phyloP scores from a whole-genome alignment of 2,329 filamentous ascomycete species.

The Cladophialophora immunda region DNA sequence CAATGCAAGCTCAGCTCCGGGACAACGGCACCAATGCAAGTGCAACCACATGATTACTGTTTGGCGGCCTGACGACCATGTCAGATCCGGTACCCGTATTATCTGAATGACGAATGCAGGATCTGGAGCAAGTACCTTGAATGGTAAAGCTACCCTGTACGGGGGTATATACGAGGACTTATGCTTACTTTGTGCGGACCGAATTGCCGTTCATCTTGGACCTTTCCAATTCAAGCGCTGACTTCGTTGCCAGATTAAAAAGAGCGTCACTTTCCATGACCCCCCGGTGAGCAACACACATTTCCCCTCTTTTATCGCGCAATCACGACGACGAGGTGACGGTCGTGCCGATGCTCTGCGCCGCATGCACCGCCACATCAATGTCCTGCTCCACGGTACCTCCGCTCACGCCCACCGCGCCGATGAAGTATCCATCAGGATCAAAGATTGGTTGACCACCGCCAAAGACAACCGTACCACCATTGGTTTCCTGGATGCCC shows the following conservation, averaged over 20 bases:
- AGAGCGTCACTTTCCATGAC: not conserved
- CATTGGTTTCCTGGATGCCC: constrained; percentile 35
- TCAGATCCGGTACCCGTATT: not conserved
- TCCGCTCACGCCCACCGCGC: constrained; percentile 35
- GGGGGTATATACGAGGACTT: not conserved
- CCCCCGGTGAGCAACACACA: not conserved
- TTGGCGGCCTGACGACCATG: constrained; percentile 7
- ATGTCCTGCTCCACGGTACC: constrained; percentile 32
- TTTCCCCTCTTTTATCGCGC: not conserved
- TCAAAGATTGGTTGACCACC: constrained; percentile 34
- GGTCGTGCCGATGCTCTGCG: constrained; percentile 17
- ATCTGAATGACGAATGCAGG: not conserved
- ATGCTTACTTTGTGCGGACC: not conserved
- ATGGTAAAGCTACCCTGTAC: not conserved
- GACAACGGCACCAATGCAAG: not conserved
- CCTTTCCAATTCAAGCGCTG: not conserved
- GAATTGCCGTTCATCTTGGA: not conserved
- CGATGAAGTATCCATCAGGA: constrained; percentile 31
- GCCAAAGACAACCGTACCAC: constrained; percentile 34
- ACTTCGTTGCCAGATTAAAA: not conserved
- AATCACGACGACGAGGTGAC: not conserved
- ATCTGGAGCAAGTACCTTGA: not conserved
- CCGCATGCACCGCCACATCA: constrained; percentile 20
- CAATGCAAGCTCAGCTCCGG: not conserved
- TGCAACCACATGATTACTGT: not conserved